phyloP scores from a whole-genome alignment of 352 stramenopile genomes.

The Phytophthora europaea region DNA sequence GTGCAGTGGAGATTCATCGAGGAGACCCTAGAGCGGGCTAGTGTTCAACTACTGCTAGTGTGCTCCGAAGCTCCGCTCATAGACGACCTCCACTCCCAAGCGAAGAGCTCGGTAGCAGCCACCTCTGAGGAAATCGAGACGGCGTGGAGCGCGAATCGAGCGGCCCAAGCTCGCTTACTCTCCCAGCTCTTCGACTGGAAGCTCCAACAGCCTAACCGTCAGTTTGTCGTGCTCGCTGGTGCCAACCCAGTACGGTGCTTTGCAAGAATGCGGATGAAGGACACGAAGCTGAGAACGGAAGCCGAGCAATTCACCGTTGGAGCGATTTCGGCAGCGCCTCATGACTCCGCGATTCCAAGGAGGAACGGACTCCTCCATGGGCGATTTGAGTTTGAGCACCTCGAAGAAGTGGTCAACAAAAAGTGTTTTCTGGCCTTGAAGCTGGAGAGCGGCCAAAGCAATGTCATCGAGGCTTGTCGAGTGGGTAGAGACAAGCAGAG shows the following conservation, averaged over 20 bases:
- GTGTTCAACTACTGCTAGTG: slow-evolving; percentile 52
- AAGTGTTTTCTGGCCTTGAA: slow-evolving; percentile 45
- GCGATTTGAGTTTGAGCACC: slow-evolving; percentile 64
- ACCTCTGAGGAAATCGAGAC: slow-evolving; percentile 34
- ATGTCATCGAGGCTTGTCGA: slow-evolving; percentile 17
- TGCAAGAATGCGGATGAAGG: slow-evolving; percentile 51
- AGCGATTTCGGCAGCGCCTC: slow-evolving; percentile 36
- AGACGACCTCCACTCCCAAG: slow-evolving; percentile 32
- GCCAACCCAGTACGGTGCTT: slow-evolving; percentile 46
- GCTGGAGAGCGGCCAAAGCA: slow-evolving; percentile 15
- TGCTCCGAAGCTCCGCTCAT: slow-evolving; percentile 65
- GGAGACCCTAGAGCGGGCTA: slow-evolving; percentile 42
- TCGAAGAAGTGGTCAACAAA: slow-evolving; percentile 23
- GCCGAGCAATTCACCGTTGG: slow-evolving; percentile 56
- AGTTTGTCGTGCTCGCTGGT: slow-evolving; percentile 60
- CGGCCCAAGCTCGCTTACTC: slow-evolving; percentile 56
- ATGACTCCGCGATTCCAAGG: slow-evolving; percentile 7
- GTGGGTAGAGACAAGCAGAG: slow-evolving; percentile 28
- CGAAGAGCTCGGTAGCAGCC: background rate
- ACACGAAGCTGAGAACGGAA: slow-evolving; percentile 57
- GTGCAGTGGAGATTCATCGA: slow-evolving; percentile 75
- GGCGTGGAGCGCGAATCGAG: slow-evolving; percentile 50
- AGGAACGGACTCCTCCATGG: slow-evolving; percentile 42
- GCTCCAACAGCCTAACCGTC: slow-evolving; percentile 50
- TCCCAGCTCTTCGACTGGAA: slow-evolving; percentile 80